phyloP scores from a whole-genome alignment of 768 basidiomycete species.

The Collybia mongolica region DNA sequence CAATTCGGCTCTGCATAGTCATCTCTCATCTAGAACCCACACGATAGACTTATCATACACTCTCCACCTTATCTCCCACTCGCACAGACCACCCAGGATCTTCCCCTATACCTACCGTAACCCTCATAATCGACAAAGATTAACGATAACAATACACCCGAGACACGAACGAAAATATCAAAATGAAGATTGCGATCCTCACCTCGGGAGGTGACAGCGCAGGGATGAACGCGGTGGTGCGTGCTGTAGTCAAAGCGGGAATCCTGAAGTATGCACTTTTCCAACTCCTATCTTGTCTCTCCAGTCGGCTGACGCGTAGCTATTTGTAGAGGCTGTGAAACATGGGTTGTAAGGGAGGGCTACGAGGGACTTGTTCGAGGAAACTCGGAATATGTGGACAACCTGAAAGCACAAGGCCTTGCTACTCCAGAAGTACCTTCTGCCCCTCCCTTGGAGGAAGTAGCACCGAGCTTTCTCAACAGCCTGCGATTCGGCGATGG shows the following conservation, averaged over 20 bases:
- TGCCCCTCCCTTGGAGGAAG: slow-evolving; percentile 4
- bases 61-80: no score
- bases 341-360: slow-evolving; percentile 95
- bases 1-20: no score
- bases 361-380: slow-evolving; percentile 97
- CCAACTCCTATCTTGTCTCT: neutral
- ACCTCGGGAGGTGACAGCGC: slow-evolving; percentile 98
- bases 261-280: slow-evolving; percentile 72
- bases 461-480: slow-evolving; percentile 42
- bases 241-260: slow-evolving; percentile 88
- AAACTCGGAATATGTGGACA: slow-evolving; percentile 47
- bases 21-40: no score
- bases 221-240: slow-evolving; percentile 95
- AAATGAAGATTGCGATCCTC: slow-evolving; percentile 90
- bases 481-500: slow-evolving; percentile 87
- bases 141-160: neutral
- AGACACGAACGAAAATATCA: slow-evolving; percentile 2
- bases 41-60: no score
- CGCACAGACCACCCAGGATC: no score
- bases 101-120: neutral
- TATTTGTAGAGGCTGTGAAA: slow-evolving; percentile 81
- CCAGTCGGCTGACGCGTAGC: neutral
- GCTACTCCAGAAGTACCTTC: slow-evolving; percentile 2
- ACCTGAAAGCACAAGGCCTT: slow-evolving; percentile 8
- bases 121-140: neutral